Conservation (phyloP, 2,329 filamentous ascomycete genomes). For the Chlorencoelia australis region DNA sequence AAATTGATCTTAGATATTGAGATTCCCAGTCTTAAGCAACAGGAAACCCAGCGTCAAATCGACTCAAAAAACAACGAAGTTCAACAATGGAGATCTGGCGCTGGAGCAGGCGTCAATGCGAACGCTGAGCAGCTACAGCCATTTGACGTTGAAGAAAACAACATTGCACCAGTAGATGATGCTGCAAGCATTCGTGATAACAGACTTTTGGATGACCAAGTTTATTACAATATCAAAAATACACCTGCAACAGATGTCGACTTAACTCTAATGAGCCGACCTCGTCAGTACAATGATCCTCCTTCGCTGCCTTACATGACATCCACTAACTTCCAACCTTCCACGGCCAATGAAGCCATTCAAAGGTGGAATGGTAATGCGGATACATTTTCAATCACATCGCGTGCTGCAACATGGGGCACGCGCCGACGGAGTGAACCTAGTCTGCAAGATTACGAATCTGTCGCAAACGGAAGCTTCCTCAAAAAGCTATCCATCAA, state of each 20-base stretch:
- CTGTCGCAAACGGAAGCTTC: slow-evolving; percentile 48
- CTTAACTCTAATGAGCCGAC: slow-evolving; percentile 20
- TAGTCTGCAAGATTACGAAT: slow-evolving; percentile 46
- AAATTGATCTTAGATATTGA: slow-evolving; percentile 13
- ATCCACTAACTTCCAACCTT: slow-evolving; percentile 32
- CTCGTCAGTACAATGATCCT: slow-evolving; percentile 28
- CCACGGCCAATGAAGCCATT: slow-evolving; percentile 40
- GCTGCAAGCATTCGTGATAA: slow-evolving; percentile 25
- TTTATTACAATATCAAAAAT: slow-evolving; percentile 22
- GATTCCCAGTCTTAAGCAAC: slow-evolving; percentile 25
- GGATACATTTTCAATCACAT: slow-evolving; percentile 45
- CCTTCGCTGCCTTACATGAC: slow-evolving; percentile 28
- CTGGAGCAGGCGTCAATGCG: slow-evolving; percentile 13
- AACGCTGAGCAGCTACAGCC: slow-evolving; percentile 9
- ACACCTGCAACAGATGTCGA: slow-evolving; percentile 17
- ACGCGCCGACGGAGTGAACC: slow-evolving; percentile 57
- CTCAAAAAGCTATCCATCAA: slow-evolving; percentile 52
- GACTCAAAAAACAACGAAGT: slow-evolving; percentile 26
- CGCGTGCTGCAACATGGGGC: slow-evolving; percentile 58
- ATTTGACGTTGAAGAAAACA: slow-evolving; percentile 12
- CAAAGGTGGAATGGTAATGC: slow-evolving; percentile 33
- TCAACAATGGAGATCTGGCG: slow-evolving; percentile 25
- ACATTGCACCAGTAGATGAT: slow-evolving; percentile 22
- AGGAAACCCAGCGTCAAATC: slow-evolving; percentile 21
- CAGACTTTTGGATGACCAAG: slow-evolving; percentile 22